Base-by-base conservation (phyloP, 371 early-diverging fungal genomes). In the Apophysomyces trapeziformis region DNA sequence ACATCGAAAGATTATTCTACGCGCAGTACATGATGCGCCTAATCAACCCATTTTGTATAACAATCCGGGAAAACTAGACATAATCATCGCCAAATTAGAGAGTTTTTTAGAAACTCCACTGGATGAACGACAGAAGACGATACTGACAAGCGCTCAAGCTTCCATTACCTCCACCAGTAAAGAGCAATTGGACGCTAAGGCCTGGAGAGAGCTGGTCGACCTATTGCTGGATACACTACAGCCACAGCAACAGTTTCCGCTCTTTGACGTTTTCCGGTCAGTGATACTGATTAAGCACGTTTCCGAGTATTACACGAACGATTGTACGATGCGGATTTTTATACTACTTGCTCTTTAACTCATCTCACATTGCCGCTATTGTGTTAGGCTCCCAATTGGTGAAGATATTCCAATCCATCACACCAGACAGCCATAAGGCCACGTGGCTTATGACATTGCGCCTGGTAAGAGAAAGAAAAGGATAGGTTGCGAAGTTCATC, bases 221-320 rank as follows among this genome's bases (percentile, higher is more conserved):
- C 41, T 63, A 9, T 60, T 84, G 11, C 43, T 73, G 32, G 64
- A 63, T 1, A 71, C 73, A 6, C 59, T 93, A 1, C 73, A 87
- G 0, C 63, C 66, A 8, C 82, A 85, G 11, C 79, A 87, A 44
- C 68, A 82, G 37, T 91, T 90, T 65, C 91, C 93, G 11, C 61
- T 87, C 8, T 63, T 91, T 32, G 93, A 93, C 65, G 79, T 93
- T 41, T 72, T 89, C 59, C 77, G 89, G 11, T 80, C 88, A 56
- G 60, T 92, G 6, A 65, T 90, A 3, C 57, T 86, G 4, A 70
- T 69, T 7, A 50, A 61, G 6, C 70, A 79, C 11, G 78, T 82
- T n/a, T 68, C 76, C 6, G 78, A 80, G 38, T 78, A 75, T 7
- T 83, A 84, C 60, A 69, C 77, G 38, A 72, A 77, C 36, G 76